Base-by-base conservation (phyloP, 2,329 filamentous ascomycete genomes). In the Fusarium brevicatenulatum region DNA sequence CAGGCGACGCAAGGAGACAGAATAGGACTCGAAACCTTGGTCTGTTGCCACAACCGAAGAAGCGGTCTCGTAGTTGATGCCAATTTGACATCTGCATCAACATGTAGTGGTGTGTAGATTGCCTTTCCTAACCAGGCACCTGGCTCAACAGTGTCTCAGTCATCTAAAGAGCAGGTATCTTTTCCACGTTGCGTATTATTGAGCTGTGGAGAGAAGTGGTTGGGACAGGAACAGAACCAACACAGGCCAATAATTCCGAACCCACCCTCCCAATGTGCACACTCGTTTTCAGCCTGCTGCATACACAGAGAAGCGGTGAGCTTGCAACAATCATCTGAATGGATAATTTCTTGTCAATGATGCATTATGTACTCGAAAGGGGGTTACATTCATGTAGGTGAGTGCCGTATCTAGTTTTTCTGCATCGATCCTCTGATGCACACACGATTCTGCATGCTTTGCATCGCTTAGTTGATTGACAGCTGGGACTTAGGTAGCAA, bases 31-130 rank as follows among this genome's bases (percentile, higher is more conserved):
- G 47, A 36, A 46, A 42, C 47, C 40, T 70, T 52, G 52, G 50
- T 57, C 52, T 58, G 40, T 43, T 30, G 42, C n/a, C 25, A 13
- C 23, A 25, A 12, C 32, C 28, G 25, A 65, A 70, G 37, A 47
- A 50, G 58, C 66, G 66, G 66, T 69, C 46, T 58, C 42, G 9
- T n/a, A 40, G 44, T 23, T 34, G 47, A 65, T 43, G 58, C 68
- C 52, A 53, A 63, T 55, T 65, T 69, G 58, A 70, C 52, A 43
- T 65, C 68, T 69, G 65, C 66, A 65, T 25, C 30, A 46, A 25
- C 8, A 34, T 53, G 58, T 42, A 43, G 34, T 69, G 57, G 57
- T 56, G 65, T 53, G 46, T 25, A 50, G 32, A 19, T 13, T 37
- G 12, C 32, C 34, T 37, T 37, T 37, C 19, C 36, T 30, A 54